Evolutionary conservation across 306 rosid genomes (phyloP), one percentile per base, ranked within the genome.

Genomic region (Dalbergia cochinchinensis): DNA sequence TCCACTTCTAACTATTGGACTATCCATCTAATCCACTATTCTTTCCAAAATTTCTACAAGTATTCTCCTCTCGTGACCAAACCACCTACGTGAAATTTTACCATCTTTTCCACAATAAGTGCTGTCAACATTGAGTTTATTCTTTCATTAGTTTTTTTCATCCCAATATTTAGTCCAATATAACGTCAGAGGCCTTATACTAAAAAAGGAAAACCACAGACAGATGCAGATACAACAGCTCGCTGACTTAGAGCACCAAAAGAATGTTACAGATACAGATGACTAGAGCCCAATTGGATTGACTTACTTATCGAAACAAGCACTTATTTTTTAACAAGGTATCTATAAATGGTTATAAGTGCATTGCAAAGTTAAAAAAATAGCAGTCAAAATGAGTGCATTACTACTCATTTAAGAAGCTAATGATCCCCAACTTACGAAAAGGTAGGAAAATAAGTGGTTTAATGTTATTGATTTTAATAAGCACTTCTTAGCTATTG

Each of bases 181-280:
- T 11, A 11, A 47, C 51, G 11, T 47, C 51, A 11, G 2, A 47
- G 51, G 15, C 15, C 51, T 47, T 11, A 47, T 11, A 47, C 51
- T 47, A 58, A 4, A 57, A 50, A 6, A 70, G 8, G 35, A 61
- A 53, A 50, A 53, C 39, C 65, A 82, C 11, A 54, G 51, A 13
- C 15, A 62, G 51, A 39, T 54, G 75, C 67, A 55, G 12, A 65
- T 6, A 31, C 31, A 73, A 8, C 16, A 34, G 13, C 65, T 9
- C 1, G 0, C 20, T 72, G 35, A 72, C 54, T 54, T 60, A 14
- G 53, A 62, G 69, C 73, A 69, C 69, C 20, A 53, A 48, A 78
- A 31, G 54, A 16, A 45, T 78, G 66, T 55, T 44, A 13, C 41
- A 39, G 33, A 12, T 15, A 61, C 14, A 22, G 11, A 47, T 45